Base-by-base conservation (phyloP, 1,139 yeast genomes). In the Citeromyces hawaiiensis region DNA sequence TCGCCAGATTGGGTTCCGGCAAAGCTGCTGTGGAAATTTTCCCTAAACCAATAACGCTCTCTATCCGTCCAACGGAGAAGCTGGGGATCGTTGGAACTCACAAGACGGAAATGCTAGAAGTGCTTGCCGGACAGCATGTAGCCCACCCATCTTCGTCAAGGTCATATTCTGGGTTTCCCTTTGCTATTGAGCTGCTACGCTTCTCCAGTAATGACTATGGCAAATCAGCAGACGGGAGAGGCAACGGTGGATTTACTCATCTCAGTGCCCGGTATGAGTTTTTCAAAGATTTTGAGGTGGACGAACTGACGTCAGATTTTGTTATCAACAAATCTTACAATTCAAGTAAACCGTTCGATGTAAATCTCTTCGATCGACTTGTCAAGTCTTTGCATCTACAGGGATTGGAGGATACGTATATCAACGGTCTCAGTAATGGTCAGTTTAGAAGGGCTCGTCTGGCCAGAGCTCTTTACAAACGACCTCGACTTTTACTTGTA, bases 381-480 rank as follows among this genome's bases (percentile, higher is more conserved):
- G 54, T 81, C 31, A 56, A 63, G n/a, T 56, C 60, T 35, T 68
- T 91, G 45, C 65, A 71, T 39, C 63, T 91, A 45, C 56, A 54
- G 6, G 78, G 72, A 2, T 60, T 86, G 42, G 65, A 72, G 41
- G 63, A 73, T 42, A 70, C 85, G 45, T 88, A 94, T 87, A 74
- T 85, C 37, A 85, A 85, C 55, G 83, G 93, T 0, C 64, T 91
- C 38, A 83, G 95, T 56, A 91, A 91, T 55, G 98, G 98, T 0
- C 98, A 91, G 57, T 76, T 83, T 56, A 68, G 98, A 48, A 65
- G 98, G 38, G 95, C 96, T 0, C 66, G 96, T 44, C 63, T 91
- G 25, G 97, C 96, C 0, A 70, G 72, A 45, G 74, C 88, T 0
- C 53, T 91, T 40, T 67, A 86, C 40, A 63, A 66, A 40, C 63